Percentiles rank a stretch among this genome's conserved stretches.
Conservation (phyloP, 192 early-diverging fungal genomes). For the Dimargaris xerosporica region DNA sequence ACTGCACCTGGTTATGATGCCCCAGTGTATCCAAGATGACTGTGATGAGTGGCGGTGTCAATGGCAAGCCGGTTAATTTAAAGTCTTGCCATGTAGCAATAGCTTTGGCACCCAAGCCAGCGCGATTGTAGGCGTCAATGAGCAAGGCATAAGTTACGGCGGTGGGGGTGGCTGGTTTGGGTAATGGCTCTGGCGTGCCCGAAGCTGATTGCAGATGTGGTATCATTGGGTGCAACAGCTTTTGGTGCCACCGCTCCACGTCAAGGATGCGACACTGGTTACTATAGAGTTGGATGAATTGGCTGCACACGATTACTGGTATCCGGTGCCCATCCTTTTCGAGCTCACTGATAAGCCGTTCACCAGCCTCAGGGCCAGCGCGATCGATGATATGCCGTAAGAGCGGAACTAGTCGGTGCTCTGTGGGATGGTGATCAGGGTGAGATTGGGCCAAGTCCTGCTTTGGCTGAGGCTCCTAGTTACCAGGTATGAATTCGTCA, state of each 20-base stretch:
- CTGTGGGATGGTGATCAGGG: too few species aligned
- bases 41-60: background rate
- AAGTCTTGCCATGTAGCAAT: background rate
- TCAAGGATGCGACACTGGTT: background rate
- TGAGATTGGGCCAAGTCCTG: too few species aligned
- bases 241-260: background rate
- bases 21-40: background rate
- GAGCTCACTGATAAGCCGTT: background rate
- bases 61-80: background rate
- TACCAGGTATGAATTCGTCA: too few species aligned
- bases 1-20: background rate
- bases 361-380: background rate
- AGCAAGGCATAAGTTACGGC: background rate
- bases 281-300: background rate
- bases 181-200: too few species aligned
- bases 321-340: background rate
- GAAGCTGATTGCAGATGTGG: background rate
- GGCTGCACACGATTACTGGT: background rate
- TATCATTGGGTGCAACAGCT: background rate
- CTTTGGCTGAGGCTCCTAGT: too few species aligned
- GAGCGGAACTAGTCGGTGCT: too few species aligned
- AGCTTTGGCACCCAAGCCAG: background rate
- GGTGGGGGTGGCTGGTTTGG: background rate
- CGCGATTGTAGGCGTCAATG: background rate
- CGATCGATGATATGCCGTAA: background rate